Base-by-base conservation (phyloP, 495 filamentous ascomycete species). In the Poronia punctata region DNA sequence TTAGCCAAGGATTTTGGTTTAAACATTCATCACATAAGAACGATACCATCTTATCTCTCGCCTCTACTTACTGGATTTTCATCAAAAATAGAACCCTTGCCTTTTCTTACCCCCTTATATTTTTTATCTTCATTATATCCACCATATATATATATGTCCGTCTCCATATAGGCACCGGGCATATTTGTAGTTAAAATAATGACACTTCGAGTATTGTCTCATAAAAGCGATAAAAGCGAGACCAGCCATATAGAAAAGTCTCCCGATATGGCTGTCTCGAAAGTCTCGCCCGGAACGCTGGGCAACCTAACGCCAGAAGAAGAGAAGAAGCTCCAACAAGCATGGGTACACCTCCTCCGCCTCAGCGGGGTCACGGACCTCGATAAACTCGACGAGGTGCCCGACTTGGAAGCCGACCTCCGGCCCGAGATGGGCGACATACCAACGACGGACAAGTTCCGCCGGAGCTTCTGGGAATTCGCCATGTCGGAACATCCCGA, bases 301-400 rank as follows among this genome's bases (percentile, higher is more conserved):
- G 51, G 30, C 18, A 44, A 30, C 17, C 32, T 54, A 26, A 50
- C 47, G 5, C 12, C 32, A 3, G 36, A 45, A 9, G 51, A 54
- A 22, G 35, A 47, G 7, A 16, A 19, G 7, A 54, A 51, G 25
- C 25, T 54, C 7, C 39, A 51, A 11, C 43, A 51, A 16, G 48
- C 51, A 22, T 54, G 51, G 51, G 30, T 48, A 22, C 48, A 51
- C 25, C 36, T 54, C 23, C 48, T 54, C 31, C 43, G 43, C 32
- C 51, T 54, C 16, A 38, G 51, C 44, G 48, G 44, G 16, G 38
- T 6, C 21, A 14, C 25, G 14, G 25, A 24, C n/a, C 25, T 30
- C 20, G 33, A 26, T n/a, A 7, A 2, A 2, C 10, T 9, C 19
- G 26, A 10, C 4, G 5, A 23, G 5, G 19, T 27, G 11, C 42